A percentile compares a stretch with the other conserved stretches of the same genome.
These are phyloP conservation scores for Ogataea nitratoaversa DNA, from an alignment of 805 yeast species.

Conservation along the genomic window DNA sequence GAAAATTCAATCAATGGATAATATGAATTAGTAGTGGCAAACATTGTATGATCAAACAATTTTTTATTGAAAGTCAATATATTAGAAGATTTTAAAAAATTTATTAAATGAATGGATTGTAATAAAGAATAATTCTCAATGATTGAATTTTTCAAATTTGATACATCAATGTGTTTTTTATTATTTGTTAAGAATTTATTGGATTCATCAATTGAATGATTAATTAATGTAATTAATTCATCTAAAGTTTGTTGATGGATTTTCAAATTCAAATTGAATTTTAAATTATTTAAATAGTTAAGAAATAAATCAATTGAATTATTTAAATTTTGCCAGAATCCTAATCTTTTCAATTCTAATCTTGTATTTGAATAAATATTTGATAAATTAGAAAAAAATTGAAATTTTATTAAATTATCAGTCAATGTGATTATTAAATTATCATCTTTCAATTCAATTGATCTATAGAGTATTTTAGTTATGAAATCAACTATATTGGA, in stretches of 20 bases:
- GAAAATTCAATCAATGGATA: slow-evolving; percentile 47
- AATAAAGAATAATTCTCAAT: slow-evolving; percentile 43
- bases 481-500: slow-evolving; percentile 42
- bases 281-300: slow-evolving; percentile 31
- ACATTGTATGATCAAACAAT: slow-evolving; percentile 60
- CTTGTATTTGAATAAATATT: slow-evolving; percentile 35
- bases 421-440: slow-evolving; percentile 38
- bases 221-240: slow-evolving; percentile 35
- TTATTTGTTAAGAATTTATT: too few species aligned
- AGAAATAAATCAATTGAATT: slow-evolving; percentile 34
- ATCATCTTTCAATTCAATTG: slow-evolving; percentile 38
- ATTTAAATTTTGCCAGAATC: slow-evolving; percentile 9
- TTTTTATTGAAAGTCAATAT: slow-evolving; percentile 58
- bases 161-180: too few species aligned
- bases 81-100: slow-evolving; percentile 53
- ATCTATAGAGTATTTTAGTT: slow-evolving; percentile 39
- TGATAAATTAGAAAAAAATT: slow-evolving; percentile 41
- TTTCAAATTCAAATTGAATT: slow-evolving; percentile 35
- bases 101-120: slow-evolving; percentile 49
- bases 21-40: slow-evolving; percentile 46
- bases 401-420: slow-evolving; percentile 43
- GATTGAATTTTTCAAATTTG: slow-evolving; percentile 40
- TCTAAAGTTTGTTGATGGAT: slow-evolving; percentile 39
- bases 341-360: slow-evolving; percentile 13
- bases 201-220: slow-evolving; percentile 34